These are phyloP conservation scores for Mortierella alpina DNA, from an alignment of 192 early-diverging fungal genomes.

Conservation along the genomic window DNA sequence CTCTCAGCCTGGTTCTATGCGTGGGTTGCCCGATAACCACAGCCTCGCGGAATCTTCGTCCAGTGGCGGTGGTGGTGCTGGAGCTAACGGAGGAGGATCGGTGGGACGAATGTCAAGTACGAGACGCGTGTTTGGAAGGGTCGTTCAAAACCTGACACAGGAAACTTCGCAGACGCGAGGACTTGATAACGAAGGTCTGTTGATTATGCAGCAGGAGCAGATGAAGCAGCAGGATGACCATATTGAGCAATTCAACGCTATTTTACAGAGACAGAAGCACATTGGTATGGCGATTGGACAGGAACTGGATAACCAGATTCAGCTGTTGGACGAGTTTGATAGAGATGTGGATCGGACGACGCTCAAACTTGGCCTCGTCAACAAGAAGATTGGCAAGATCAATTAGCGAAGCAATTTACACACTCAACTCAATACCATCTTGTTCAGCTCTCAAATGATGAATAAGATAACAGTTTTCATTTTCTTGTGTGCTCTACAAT, in stretches of 20 bases:
- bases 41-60: conserved; percentile 16
- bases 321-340: conserved; percentile 86
- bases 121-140: conserved; percentile 80
- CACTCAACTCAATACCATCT: neutral
- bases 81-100: neutral
- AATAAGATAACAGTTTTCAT: neutral
- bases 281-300: conserved; percentile 88
- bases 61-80: conserved; percentile 17
- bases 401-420: conserved; percentile 38
- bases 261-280: conserved; percentile 86
- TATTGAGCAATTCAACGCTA: conserved; percentile 78
- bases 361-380: conserved; percentile 78
- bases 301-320: conserved; percentile 93
- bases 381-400: conserved; percentile 83
- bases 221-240: conserved; percentile 88
- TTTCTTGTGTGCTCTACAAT: conserved; percentile 23
- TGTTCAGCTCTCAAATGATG: neutral
- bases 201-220: conserved; percentile 79
- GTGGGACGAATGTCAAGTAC: conserved; percentile 11
- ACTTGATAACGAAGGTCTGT: conserved; percentile 78
- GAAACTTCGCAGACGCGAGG: conserved; percentile 86
- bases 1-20: conserved; percentile 20
- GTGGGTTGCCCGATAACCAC: conserved; percentile 20
- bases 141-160: conserved; percentile 57
- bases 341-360: conserved; percentile 81